phyloP scores from a whole-genome alignment of 2,329 filamentous ascomycete species.

The Exophiala mesophila region DNA sequence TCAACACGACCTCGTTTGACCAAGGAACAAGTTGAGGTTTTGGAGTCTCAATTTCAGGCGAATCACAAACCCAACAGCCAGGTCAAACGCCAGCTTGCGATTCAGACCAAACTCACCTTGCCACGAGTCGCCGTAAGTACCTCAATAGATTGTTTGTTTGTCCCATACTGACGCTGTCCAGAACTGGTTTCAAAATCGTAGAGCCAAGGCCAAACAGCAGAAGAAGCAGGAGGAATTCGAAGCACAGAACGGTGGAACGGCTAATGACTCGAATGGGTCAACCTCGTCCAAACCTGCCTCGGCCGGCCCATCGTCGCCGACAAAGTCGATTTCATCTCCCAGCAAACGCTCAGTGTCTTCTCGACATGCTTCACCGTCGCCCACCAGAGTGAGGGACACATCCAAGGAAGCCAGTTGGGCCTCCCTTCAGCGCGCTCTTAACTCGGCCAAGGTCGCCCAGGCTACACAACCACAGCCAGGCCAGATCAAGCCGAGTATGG shows the following conservation, averaged over 20 bases:
- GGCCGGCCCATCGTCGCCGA: conserved; percentile 21
- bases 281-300: conserved; percentile 27
- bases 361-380: conserved; percentile 7
- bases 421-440: conserved; percentile 42
- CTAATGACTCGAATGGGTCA: conserved; percentile 6
- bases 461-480: conserved; percentile 21
- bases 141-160: too few relatives aligned
- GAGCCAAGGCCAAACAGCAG: conserved; percentile 50
- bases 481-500: conserved; percentile 11
- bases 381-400: conserved; percentile 27
- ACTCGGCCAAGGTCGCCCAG: conserved; percentile 38
- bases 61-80: conserved; percentile 49
- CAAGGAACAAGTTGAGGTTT: conserved; percentile 48
- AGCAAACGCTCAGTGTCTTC: conserved; percentile 36
- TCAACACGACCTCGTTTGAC: conserved; percentile 46
- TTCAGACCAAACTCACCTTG: conserved; percentile 45
- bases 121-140: conserved; percentile 46
- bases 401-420: conserved; percentile 40
- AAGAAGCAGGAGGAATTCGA: conserved; percentile 47
- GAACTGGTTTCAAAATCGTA: conserved; percentile 52
- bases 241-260: conserved; percentile 11
- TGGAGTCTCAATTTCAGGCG: conserved; percentile 47
- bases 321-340: conserved; percentile 26
- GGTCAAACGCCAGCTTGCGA: conserved; percentile 45
- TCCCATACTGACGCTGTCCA: conserved; percentile 27